Percentiles rank a stretch among this genome's conserved stretches.
These are phyloP conservation scores for Eucalyptus microcorys DNA, from an alignment of 345 rosid species.

Conservation along the genomic window DNA sequence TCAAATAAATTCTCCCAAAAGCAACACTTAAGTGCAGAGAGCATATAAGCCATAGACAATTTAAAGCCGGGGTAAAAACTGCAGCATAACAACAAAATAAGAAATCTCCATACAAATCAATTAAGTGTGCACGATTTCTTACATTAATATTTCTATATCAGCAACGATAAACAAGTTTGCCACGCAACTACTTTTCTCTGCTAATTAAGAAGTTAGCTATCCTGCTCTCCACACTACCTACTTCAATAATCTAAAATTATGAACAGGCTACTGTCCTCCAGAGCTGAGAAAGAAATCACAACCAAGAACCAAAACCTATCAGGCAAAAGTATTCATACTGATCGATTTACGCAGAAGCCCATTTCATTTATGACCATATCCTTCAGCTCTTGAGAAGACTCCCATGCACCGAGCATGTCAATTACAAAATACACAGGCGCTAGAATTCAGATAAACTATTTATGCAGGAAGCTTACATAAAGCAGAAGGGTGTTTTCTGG, in stretches of 20 bases:
- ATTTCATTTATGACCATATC: not conserved
- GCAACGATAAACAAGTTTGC: not conserved
- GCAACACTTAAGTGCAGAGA: not conserved
- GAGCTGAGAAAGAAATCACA: not conserved
- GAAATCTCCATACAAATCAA: not conserved
- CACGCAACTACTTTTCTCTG: not conserved
- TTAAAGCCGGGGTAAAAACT: not conserved
- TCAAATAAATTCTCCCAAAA: not conserved
- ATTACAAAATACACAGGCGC: not conserved
- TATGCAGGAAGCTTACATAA: slow-evolving; percentile 48
- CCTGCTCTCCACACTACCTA: not conserved
- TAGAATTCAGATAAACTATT: not conserved
- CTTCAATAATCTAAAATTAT: not conserved
- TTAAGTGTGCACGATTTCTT: not conserved
- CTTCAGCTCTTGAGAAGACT: not conserved
- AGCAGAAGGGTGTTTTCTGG: slow-evolving; percentile 72
- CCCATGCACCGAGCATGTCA: not conserved
- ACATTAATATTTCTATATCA: not conserved
- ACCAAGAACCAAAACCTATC: not conserved
- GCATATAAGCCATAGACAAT: not conserved
- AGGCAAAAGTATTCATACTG: not conserved
- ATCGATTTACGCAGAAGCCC: not conserved
- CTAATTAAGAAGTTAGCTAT: not conserved
- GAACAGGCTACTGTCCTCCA: not conserved
- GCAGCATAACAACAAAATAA: not conserved